phyloP scores from a whole-genome alignment of 257 asterid species.

The Nyctanthes arbortristis region DNA sequence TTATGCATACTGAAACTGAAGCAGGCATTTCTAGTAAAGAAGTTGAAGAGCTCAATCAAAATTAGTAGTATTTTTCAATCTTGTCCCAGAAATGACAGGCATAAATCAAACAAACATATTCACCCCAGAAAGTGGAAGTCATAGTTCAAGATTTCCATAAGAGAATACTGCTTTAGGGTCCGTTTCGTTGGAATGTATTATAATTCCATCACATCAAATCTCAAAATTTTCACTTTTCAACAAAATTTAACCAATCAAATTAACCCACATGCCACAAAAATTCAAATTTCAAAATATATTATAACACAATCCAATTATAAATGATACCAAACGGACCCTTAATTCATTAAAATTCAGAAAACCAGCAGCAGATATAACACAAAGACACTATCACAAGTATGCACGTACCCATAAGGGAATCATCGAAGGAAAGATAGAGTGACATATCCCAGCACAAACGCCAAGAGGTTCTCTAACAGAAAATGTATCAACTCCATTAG shows the following conservation, averaged over 20 bases:
- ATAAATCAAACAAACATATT: neutral
- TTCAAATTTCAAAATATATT: too few relatives aligned
- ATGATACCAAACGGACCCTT: too few relatives aligned
- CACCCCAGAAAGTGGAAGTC: neutral
- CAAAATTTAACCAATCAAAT: too few relatives aligned
- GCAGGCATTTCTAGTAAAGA: neutral
- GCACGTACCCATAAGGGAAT: constrained; percentile 44
- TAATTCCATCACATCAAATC: too few relatives aligned
- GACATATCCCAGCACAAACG: constrained; percentile 56
- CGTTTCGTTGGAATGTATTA: too few relatives aligned
- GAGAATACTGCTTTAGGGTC: neutral
- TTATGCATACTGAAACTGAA: constrained; percentile 3
- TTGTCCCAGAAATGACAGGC: neutral
- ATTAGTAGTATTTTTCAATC: constrained; percentile 1
- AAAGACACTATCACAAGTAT: neutral
- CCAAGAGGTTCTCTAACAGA: constrained; percentile 52
- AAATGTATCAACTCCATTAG: constrained; percentile 41
- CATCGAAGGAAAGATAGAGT: constrained; percentile 34
- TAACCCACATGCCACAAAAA: too few relatives aligned
- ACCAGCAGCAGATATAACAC: neutral
- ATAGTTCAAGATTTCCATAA: neutral
- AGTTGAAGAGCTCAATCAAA: neutral
- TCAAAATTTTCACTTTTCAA: too few relatives aligned
- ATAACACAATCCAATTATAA: too few relatives aligned
- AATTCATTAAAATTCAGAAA: neutral